Evolutionary conservation across 352 stramenopile species (phyloP), one percentile per base, ranked within the genome.

Genomic region (Phytophthora chlamydospora): DNA sequence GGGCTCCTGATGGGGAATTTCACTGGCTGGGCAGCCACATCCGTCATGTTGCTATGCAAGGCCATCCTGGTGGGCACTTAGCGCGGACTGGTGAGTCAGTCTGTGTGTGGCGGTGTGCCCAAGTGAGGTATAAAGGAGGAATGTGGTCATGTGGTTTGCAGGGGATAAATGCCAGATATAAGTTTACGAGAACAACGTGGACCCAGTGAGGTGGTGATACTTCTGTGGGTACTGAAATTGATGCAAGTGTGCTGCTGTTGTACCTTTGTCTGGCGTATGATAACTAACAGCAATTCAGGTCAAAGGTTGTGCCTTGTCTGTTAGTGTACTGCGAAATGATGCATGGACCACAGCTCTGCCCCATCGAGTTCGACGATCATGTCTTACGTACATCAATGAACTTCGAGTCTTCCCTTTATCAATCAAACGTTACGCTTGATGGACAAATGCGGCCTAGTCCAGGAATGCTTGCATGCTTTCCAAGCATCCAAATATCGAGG

Each of bases 1-100:
- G 84, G 84, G 7, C 66, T 93, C 11, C 11, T 86, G 33, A 49
- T 76, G 17, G 84, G 84, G 12, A 89, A 91, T 42, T 36, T 85
- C 42, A 76, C 64, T 7, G 84, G 84, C 13, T 93, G 83, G 83
- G 40, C 81, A 52, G 75, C 56, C 17, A 71, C 79, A 12, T 89
- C 79, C 3, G 59, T 74, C 2, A 31, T 89, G 13, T 54, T 91
- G 39, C 76, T 90, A 35, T 81, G 80, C 56, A 76, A 82, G 40
- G 73, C 75, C 40, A 54, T 92, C 32, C 48, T 89, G 52, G 68
- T 78, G 34, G 75, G 76, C 11, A 72, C 35, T 46, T 72, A 65
- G 51, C 39, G 31, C 27, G n/a, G 35, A 35, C 21, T 48, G 24
- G 16, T 11, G 21, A 55, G 40, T 51, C 19, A 46, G 29, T 13